These are phyloP conservation scores for Blastomyces silverae DNA, from an alignment of 2,329 filamentous ascomycete genomes.

Conservation along the genomic window DNA sequence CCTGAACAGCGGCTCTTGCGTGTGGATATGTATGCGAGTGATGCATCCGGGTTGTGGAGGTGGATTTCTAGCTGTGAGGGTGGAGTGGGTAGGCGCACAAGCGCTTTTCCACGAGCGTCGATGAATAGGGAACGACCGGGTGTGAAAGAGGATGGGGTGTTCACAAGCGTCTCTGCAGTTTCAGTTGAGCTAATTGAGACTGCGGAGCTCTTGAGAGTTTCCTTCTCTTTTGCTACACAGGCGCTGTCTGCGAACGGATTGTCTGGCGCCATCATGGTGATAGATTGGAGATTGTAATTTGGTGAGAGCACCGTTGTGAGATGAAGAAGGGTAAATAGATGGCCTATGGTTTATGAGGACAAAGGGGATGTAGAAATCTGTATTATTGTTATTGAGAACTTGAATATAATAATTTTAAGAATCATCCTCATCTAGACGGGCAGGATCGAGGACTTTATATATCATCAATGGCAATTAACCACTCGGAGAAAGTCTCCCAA, in stretches of 20 bases:
- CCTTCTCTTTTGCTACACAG: conserved; percentile 13
- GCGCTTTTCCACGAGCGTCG: conserved; percentile 27
- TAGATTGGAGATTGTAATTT: neutral
- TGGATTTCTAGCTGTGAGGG: conserved; percentile 34
- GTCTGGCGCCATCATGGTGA: neutral
- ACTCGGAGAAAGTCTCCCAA: neutral
- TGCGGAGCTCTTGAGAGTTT: conserved; percentile 18
- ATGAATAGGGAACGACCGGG: conserved; percentile 23
- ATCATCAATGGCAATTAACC: no score
- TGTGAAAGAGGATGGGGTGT: conserved; percentile 10
- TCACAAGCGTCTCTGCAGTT: conserved; percentile 12
- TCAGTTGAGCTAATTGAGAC: conserved; percentile 16
- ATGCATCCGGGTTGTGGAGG: conserved; percentile 33
- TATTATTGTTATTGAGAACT: neutral
- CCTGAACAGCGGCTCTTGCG: conserved; percentile 46
- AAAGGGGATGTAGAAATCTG: neutral
- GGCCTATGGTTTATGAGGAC: neutral
- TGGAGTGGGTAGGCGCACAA: conserved; percentile 33
- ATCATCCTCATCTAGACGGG: neutral
- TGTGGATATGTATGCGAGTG: conserved; percentile 48
- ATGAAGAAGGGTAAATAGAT: neutral
- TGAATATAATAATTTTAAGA: neutral
- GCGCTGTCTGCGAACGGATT: neutral
- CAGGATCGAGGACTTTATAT: neutral
- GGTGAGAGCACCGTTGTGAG: neutral